Conservation (phyloP, 768 basidiomycete genomes). For the Termitomyces sp. region DNA sequence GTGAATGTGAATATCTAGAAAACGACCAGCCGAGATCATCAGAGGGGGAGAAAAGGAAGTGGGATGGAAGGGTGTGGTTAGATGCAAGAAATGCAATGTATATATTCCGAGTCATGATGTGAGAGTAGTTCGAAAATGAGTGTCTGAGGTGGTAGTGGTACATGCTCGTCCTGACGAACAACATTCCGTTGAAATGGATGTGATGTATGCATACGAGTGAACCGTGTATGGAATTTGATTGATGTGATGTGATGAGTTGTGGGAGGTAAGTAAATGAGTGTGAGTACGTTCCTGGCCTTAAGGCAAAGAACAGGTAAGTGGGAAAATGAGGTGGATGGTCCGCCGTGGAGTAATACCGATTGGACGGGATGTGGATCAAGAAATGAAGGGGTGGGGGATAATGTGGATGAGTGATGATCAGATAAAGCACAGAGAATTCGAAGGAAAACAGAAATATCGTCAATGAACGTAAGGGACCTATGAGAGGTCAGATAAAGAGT, state of each 20-base stretch:
- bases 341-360: neutral
- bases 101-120: constrained; percentile 2
- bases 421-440: neutral
- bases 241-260: neutral
- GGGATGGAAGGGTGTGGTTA: neutral
- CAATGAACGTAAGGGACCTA: neutral
- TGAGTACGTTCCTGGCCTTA: neutral
- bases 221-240: neutral
- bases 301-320: neutral
- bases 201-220: constrained; percentile 9
- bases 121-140: neutral
- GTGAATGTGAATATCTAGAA: neutral
- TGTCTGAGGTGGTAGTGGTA: constrained; percentile 18
- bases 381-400: neutral
- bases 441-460: neutral
- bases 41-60: neutral
- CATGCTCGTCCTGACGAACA: constrained; percentile 40
- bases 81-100: neutral
- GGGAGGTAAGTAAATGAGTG: neutral
- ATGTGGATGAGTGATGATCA: neutral
- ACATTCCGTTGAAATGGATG: constrained; percentile 14
- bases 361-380: neutral
- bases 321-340: neutral
- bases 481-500: neutral
- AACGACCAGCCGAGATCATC: constrained; percentile 14